Evolutionary conservation across 371 early-diverging fungal genomes (phyloP).

Genomic region (Dinochytrium kinnereticum): DNA sequence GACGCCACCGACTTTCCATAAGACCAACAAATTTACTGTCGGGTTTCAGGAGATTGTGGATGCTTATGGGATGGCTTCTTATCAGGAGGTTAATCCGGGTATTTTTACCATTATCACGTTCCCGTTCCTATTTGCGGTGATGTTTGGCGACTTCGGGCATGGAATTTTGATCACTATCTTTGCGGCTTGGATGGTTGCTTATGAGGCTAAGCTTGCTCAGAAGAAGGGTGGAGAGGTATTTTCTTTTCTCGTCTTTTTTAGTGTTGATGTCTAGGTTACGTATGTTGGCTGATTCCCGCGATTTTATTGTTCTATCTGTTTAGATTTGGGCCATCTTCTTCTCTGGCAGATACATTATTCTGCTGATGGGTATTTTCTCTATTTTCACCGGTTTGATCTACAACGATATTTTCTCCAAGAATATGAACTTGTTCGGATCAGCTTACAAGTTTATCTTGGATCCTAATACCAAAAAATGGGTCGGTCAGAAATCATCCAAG

Average conservation of each 20-base stretch:
- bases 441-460: constrained; percentile 70
- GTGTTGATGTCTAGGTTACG: background rate
- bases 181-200: constrained; percentile 78
- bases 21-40: constrained; percentile 93
- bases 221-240: constrained; percentile 74
- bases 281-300: background rate
- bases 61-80: constrained; percentile 98
- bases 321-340: constrained; percentile 90
- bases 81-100: constrained; percentile 99
- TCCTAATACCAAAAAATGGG: constrained; percentile 36
- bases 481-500: constrained; percentile 32
- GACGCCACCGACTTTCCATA: constrained; percentile 95
- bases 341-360: constrained; percentile 96
- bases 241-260: constrained; percentile 14
- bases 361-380: constrained; percentile 96
- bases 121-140: constrained; percentile 99
- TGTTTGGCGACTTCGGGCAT: constrained; percentile 99
- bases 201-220: constrained; percentile 80
- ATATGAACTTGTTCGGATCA: constrained; percentile 76
- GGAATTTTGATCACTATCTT: constrained; percentile 85
- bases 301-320: background rate
- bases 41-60: constrained; percentile 98
- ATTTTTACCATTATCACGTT: constrained; percentile 97
- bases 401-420: constrained; percentile 95
- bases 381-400: constrained; percentile 98